Evolutionary conservation across 495 filamentous ascomycete species (phyloP).

Genomic region (Podospora tetraspora): DNA sequence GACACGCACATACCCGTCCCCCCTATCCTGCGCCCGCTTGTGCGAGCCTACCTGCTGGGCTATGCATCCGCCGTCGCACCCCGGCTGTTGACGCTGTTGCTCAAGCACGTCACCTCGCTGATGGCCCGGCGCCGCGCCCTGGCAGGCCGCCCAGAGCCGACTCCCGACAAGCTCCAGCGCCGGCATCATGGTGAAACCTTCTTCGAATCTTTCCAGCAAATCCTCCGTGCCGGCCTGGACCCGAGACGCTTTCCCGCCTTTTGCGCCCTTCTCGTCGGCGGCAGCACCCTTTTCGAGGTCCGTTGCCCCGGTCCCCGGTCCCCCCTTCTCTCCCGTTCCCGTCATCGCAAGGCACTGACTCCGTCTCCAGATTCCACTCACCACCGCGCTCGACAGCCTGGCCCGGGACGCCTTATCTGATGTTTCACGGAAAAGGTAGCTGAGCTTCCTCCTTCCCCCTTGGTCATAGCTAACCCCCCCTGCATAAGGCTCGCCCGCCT

Average conservation of each 20-base stretch:
- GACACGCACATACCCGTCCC: slow-evolving; percentile 36
- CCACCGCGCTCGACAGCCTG: slow-evolving; percentile 21
- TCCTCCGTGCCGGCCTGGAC: slow-evolving; percentile 44
- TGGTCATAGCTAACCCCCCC: slow-evolving; percentile 5
- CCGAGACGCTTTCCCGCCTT: slow-evolving; percentile 71
- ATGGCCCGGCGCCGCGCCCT: slow-evolving; percentile 10
- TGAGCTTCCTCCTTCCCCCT: background rate
- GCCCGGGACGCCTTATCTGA: slow-evolving; percentile 21
- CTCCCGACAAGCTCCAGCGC: slow-evolving; percentile 18
- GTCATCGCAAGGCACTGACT: slow-evolving; percentile 9
- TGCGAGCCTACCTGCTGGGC: slow-evolving; percentile 70
- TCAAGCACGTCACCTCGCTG: slow-evolving; percentile 36
- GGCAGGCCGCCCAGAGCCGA: slow-evolving; percentile 40
- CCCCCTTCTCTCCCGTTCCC: background rate
- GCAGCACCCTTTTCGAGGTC: slow-evolving; percentile 68
- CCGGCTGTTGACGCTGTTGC: slow-evolving; percentile 53
- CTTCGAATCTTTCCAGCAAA: slow-evolving; percentile 35
- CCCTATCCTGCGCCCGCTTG: slow-evolving; percentile 51
- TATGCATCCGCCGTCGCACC: slow-evolving; percentile 68
- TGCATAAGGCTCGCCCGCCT: slow-evolving; percentile 39
- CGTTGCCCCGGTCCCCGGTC: slow-evolving; percentile 15
- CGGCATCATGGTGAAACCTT: slow-evolving; percentile 29
- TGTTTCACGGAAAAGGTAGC: slow-evolving; percentile 27
- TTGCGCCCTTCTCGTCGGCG: slow-evolving; percentile 70
- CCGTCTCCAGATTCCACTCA: slow-evolving; percentile 28